Evolutionary conservation across 1,139 yeast species (phyloP), one percentile per base, ranked within the genome.

Genomic region (Pichia sp.): DNA sequence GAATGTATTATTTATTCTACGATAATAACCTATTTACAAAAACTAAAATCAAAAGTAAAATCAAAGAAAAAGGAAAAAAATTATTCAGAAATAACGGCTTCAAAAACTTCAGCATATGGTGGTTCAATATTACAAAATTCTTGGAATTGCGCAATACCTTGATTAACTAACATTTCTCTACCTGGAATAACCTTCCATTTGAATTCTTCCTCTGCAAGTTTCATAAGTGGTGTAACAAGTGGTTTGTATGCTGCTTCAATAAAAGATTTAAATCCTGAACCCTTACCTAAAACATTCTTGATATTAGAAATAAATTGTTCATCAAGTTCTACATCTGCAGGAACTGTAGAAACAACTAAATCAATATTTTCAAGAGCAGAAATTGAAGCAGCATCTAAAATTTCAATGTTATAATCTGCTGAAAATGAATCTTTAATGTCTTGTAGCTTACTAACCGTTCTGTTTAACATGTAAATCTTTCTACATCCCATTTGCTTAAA

Each of bases 191-290:
- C 80, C 23, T 68, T 70, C 95, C 95, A 88, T 3, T 60, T 56
- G 50, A 63, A 74, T 52, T 73, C 67, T 33, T 73, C 74, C 32
- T 61, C 59, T 2, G 96, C 95, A 33, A 84, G 59, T 55, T 69
- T 68, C 95, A 89, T 88, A 42, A 89, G 68, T 8, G 94, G 93
- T 0, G 97, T 89, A 13, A 80, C 69, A 30, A 76, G 66, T 16
- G 97, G 97, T 61, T 86, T 87, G 68, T 91, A 91, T 19, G 96
- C 94, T 29, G 96, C 96, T 54, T 91, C 98, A 43, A 91, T 65
- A 35, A 91, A 68, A 6, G 77, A 68, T 20, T 85, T 81, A 45
- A 70, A 67, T 0, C 60, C 52, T 4, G 52, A 48, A 4, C 74
- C 74, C 40, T 64, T 68, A 31, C 63, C 49, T 50, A 86, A 68